Conservation (phyloP, 345 rosid species). For the Isatis tinctoria region DNA sequence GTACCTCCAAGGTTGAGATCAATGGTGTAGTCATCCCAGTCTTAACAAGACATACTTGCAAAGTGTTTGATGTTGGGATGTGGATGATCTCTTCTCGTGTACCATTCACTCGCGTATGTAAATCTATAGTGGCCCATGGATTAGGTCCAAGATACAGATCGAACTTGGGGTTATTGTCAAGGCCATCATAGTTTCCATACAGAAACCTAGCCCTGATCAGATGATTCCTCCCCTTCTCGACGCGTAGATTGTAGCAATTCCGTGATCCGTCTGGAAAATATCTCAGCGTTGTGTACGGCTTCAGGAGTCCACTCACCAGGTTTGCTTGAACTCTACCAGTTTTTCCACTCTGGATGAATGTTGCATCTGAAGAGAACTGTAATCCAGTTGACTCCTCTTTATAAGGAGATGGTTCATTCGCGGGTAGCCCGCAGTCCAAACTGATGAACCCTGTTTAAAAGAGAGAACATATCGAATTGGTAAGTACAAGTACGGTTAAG, state of each 20-base stretch:
- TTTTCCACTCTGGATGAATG: conserved; percentile 29
- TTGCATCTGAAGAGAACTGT: conserved; percentile 25
- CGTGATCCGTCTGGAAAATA: conserved; percentile 38
- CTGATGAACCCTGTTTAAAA: conserved; percentile 39
- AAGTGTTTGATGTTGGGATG: conserved; percentile 3
- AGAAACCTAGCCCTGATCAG: conserved; percentile 29
- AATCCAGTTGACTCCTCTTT: background rate
- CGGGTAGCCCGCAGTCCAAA: conserved; percentile 42
- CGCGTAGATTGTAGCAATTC: conserved; percentile 40
- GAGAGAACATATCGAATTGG: background rate
- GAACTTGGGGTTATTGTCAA: background rate
- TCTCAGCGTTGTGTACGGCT: background rate
- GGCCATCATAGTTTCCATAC: conserved; percentile 42
- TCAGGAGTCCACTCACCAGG: background rate
- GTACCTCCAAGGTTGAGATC: conserved; percentile 15
- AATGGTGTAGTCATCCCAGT: background rate
- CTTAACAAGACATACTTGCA: conserved; percentile 34
- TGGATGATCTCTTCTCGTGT: background rate
- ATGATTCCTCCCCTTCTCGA: conserved; percentile 30
- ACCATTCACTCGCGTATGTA: background rate
- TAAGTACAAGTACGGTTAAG: background rate
- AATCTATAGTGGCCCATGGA: conserved; percentile 22
- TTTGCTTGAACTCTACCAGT: background rate
- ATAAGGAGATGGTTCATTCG: conserved; percentile 12
- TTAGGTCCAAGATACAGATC: conserved; percentile 29